Base-by-base conservation (phyloP, 1,284 basidiomycete species). In the Naganishia sp. region DNA sequence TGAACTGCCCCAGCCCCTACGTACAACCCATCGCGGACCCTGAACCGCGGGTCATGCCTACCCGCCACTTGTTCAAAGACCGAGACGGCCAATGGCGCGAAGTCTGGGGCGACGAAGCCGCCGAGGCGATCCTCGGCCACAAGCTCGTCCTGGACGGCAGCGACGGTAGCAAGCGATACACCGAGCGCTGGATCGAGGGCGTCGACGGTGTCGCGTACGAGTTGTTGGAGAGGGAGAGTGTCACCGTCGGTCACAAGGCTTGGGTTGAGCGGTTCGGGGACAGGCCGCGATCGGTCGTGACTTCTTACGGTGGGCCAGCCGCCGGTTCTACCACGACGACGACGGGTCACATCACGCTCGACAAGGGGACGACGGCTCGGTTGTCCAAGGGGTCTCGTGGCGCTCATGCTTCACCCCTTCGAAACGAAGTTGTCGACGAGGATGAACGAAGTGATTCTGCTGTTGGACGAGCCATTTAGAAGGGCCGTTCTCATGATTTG, bases 1-100 rank as follows among this genome's bases (percentile, higher is more conserved):
- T 33, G 21, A 43, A 48, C 18, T 10, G 45, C 6, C 25, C 4
- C 59, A 77, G 77, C 66, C 77, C 77, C 16, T 72, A 71, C 65
- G 78, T 79, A 61, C 75, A 76, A 60, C 78, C 78, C 23, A 73
- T 79, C 59, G 57, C 69, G 55, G 75, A 77, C 63, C 75, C 76
- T 4, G 53, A 73, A 42, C 76, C 76, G 3, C 74, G 73, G 50
- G 28, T 70, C 9, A 70, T 75, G 28, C 68, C 70, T 1, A 70
- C 76, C 1, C 70, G 71, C 5, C 77, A 78, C 66, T 70, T 76
- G 25, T 78, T 76, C 67, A 72, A 72, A 5, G 67, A 70, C 28
- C 39, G 55, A 6, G 70, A 70, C 28, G 72, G 73, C n/a, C 67
- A 74, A 52, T 76, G 73, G 74, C 77, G 76, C 66, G 77, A 77